Base-by-base conservation (phyloP, 345 rosid species). In the Raphanus raphanistrum region DNA sequence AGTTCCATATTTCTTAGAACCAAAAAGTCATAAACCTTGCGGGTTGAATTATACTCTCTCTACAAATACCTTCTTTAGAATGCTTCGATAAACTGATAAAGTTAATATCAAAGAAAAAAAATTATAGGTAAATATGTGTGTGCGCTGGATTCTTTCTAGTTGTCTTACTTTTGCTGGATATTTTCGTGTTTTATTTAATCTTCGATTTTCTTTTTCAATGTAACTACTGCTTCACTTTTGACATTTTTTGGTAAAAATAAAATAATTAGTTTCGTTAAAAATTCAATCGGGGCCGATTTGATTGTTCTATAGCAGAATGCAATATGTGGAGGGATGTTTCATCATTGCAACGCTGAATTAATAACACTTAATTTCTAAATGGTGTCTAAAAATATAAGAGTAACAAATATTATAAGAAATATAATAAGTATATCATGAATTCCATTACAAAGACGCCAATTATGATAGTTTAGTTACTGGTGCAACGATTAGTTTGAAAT, bases 401-500 rank as follows among this genome's bases (percentile, higher is more conserved):
- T 25, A 38, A 66, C 17, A 5, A 12, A 28, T 29, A 60, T 4
- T 12, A 60, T 4, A 33, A 21, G 33, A 55, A n/a, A 43, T 43
- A 59, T 38, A 29, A 12, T 11, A 43, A 43, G 15, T 36, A 43
- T 12, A 43, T 43, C 7, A n/a, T 31, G 25, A 59, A 6, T 11
- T 72, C 60, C 50, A 31, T 2, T n/a, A 48, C 21, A 25, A 69
- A 61, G 15, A 76, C 26, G 17, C 11, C 62, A 28, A 52, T 33
- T 2, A 21, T 41, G 21, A 77, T 28, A 71, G 29, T 77, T 64
- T 13, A 5, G 17, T 8, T 55, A 38, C 13, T 71, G 76, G 66
- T 63, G 16, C 13, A 28, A 70, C 16, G 57, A 16, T 16, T 52
- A 12, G n/a, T 12, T 33, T 1, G 25, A 17, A 32, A 7, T 16